Conservation (phyloP, 176 grass and related monocot species). For the Musa acuminata region DNA sequence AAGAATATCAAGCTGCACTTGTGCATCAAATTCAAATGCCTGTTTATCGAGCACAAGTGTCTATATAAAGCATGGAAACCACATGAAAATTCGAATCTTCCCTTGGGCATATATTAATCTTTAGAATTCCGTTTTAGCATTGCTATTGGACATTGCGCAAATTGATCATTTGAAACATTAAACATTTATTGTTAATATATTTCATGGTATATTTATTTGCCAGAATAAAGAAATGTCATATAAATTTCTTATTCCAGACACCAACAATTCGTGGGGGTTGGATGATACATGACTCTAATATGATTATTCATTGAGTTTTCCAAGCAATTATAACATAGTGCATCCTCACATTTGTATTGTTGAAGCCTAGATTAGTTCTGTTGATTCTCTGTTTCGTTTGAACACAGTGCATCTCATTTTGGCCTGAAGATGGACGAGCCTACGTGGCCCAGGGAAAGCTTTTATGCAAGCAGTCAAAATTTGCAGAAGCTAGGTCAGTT, state of each 20-base stretch:
- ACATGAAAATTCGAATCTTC: too few species aligned
- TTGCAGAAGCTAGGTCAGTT: constrained; percentile 66
- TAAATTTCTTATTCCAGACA: neutral
- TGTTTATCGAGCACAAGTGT: too few species aligned
- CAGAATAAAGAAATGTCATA: neutral
- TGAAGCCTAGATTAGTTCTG: neutral
- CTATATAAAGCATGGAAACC: too few species aligned
- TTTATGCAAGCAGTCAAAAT: constrained; percentile 69
- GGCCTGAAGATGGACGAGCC: constrained; percentile 91
- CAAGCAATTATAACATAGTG: neutral
- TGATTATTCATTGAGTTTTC: neutral
- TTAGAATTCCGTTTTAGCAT: too few species aligned
- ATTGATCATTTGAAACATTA: neutral
- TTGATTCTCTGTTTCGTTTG: constrained; percentile 7
- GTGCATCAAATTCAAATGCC: neutral
- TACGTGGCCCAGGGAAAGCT: constrained; percentile 88
- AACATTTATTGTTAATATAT: neutral
- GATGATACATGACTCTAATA: neutral
- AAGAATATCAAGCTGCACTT: neutral
- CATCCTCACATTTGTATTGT: too few species aligned
- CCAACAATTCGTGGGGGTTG: neutral
- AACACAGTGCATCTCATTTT: constrained; percentile 66
- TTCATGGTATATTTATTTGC: neutral
- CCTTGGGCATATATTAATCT: too few species aligned
- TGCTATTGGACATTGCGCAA: too few species aligned